A percentile compares a stretch with the other conserved stretches of the same genome.
Conservation (phyloP, 2,329 filamentous ascomycete species). For the Aureobasidium mangrovei region DNA sequence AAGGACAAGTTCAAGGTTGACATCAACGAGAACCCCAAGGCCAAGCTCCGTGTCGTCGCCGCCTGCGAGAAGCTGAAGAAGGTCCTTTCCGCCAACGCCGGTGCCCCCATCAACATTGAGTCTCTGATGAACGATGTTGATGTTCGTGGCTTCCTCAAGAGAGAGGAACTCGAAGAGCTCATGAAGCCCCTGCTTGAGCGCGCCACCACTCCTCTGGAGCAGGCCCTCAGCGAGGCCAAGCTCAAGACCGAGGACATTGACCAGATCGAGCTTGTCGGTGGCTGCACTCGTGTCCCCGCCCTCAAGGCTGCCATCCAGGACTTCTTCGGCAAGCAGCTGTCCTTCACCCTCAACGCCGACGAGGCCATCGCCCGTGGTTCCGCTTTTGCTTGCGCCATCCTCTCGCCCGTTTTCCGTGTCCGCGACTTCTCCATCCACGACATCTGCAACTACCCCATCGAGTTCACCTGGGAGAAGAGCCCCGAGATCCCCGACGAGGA, state of each 20-base stretch:
- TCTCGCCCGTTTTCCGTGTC: conserved; percentile 96
- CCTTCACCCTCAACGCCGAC: conserved; percentile 96
- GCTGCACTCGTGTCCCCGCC: conserved; percentile 84
- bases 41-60: conserved; percentile 73
- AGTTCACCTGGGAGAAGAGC: conserved; percentile 98
- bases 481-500: conserved; percentile 97
- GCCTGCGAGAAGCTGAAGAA: conserved; percentile 98
- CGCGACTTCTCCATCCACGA: conserved; percentile 97
- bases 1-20: conserved; percentile 97
- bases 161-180: conserved; percentile 87
- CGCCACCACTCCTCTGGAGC: conserved; percentile 67
- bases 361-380: conserved; percentile 93
- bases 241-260: conserved; percentile 89
- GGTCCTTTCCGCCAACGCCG: conserved; percentile 89
- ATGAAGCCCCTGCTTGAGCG: conserved; percentile 74
- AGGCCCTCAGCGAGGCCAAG: conserved; percentile 89
- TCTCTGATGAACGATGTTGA: conserved; percentile 98
- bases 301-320: conserved; percentile 82
- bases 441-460: conserved; percentile 95
- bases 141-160: conserved; percentile 78
- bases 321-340: conserved; percentile 88
- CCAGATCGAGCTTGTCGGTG: conserved; percentile 84
- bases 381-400: conserved; percentile 94
- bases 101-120: conserved; percentile 91
- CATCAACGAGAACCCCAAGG: conserved; percentile 83